Evolutionary conservation across 306 rosid genomes (phyloP), one percentile per base, ranked within the genome.

Genomic region (Ammopiptanthus mongolicus): DNA sequence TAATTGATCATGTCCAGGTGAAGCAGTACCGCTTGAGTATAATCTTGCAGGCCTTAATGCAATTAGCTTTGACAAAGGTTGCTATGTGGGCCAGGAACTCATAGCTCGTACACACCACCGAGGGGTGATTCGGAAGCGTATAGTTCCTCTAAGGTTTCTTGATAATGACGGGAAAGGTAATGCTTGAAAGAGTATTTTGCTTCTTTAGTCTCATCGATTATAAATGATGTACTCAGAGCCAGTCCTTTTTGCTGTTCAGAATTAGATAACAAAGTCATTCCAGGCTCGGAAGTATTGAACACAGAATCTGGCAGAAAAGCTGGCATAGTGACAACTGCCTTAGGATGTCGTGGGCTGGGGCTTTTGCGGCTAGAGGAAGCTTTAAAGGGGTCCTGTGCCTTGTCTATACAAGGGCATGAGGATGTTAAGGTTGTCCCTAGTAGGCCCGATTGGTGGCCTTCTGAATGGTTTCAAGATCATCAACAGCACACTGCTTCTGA

Each of bases 41-140:
- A 95, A 91, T 80, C 80, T 95, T 85, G 98, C 67, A 64, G 97
- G 88, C 64, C 91, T 95, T 76, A 91, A 90, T 62, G 97, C 97
- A 71, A 84, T 91, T 77, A 95, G 97, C 88, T 95, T 95, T 60
- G 96, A 95, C 77, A 95, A 95, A 88, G 98, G 97, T 48, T 95
- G 98, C 75, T 91, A 95, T 65, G 88, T 95, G 9, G 98, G 98
- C 56, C 97, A 91, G 73, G 97, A 95, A 77, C 87, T 95, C 79
- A 76, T 90, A 65, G 98, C 97, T 73, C 95, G 96, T 18, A 90
- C 97, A 0, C 93, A 95, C 78, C 97, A 95, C 82, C 82, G 91
- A 37, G 98, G 98, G 57, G 88, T 91, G 57, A 91, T 95, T 78
- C 83, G 97, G 29, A 90, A 95, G 81, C 96, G 97, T 9, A 44